These are phyloP conservation scores for Hypoxylon lienhwacheense DNA, from an alignment of 495 filamentous ascomycete species.

Conservation along the genomic window DNA sequence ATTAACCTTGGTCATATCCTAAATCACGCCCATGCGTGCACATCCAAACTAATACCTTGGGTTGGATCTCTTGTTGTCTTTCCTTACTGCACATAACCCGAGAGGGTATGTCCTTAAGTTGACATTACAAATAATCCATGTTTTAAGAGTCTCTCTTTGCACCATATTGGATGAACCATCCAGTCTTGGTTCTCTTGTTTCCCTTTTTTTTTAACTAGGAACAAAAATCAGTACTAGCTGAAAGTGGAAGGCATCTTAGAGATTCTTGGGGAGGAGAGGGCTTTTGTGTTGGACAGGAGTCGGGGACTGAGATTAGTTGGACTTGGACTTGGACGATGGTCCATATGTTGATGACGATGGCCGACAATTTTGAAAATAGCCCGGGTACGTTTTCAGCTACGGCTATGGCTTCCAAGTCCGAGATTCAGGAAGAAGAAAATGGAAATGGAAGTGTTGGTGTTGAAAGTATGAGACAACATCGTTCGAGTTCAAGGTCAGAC, in stretches of 20 bases:
- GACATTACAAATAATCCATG: no score
- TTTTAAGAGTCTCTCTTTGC: no score
- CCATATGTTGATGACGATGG: slow-evolving; percentile 9
- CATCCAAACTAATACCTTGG: slow-evolving; percentile 1
- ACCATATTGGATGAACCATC: slow-evolving; percentile 4
- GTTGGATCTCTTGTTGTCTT: not conserved
- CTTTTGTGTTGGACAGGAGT: slow-evolving; percentile 1
- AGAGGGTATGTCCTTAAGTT: slow-evolving; percentile 4
- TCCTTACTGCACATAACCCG: slow-evolving; percentile 5
- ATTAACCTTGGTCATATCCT: slow-evolving; percentile 7
- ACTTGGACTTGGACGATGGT: slow-evolving; percentile 20
- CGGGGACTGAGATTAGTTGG: no score
- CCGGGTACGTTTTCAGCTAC: not conserved
- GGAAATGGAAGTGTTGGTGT: not conserved
- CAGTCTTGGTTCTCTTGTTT: not conserved
- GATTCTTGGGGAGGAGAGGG: slow-evolving; percentile 1
- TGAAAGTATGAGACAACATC: slow-evolving; percentile 18
- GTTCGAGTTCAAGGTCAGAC: slow-evolving; percentile 30
- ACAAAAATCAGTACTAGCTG: no score
- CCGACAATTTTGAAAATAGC: slow-evolving; percentile 14
- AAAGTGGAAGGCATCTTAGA: not conserved
- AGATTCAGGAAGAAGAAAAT: slow-evolving; percentile 10
- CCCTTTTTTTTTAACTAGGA: not conserved
- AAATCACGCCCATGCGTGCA: slow-evolving; percentile 23
- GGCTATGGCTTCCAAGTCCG: slow-evolving; percentile 4